phyloP scores from a whole-genome alignment of 1,139 yeast species.

The Blastobotrys malaysiensis region DNA sequence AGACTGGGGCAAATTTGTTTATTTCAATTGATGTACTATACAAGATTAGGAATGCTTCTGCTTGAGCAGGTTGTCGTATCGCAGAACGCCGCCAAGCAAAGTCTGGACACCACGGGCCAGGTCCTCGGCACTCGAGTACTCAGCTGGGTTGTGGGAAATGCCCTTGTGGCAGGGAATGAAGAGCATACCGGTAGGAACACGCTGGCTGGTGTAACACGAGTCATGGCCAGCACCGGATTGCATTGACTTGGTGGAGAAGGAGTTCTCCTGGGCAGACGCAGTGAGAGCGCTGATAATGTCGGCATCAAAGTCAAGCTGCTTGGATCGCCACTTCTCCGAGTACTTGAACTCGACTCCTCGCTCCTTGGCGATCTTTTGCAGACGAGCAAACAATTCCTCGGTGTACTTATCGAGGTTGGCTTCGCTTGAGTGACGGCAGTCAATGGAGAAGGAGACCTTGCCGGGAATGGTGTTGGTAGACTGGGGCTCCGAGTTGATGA shows the following conservation, averaged over 20 bases:
- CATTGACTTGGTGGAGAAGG: slow-evolving; percentile 44
- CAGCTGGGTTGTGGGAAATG: slow-evolving; percentile 64
- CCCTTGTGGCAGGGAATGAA: slow-evolving; percentile 69
- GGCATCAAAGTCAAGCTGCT: slow-evolving; percentile 48
- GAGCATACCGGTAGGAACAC: slow-evolving; percentile 68
- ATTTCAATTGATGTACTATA: too few species aligned
- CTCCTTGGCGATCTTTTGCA: slow-evolving; percentile 36
- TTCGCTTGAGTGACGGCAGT: slow-evolving; percentile 48
- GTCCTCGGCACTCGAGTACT: slow-evolving; percentile 59
- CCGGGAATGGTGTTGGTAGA: slow-evolving; percentile 66
- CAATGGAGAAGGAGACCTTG: slow-evolving; percentile 47
- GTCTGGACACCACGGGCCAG: slow-evolving; percentile 55
- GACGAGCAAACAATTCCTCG: slow-evolving; percentile 38
- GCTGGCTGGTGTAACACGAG: slow-evolving; percentile 51
- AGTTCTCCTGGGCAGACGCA: slow-evolving; percentile 46
- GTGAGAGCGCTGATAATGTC: slow-evolving; percentile 48
- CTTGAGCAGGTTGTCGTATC: slow-evolving; percentile 40
- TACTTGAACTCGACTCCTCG: slow-evolving; percentile 41
- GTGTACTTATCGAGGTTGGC: slow-evolving; percentile 39
- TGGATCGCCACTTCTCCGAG: slow-evolving; percentile 39
- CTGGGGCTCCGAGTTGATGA: slow-evolving; percentile 50
- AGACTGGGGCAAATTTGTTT: too few species aligned
- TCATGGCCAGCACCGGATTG: slow-evolving; percentile 74
- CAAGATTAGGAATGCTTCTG: not conserved
- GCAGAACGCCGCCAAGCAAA: slow-evolving; percentile 52